A percentile compares a stretch with the other conserved stretches of the same genome.
Conservation (phyloP, 495 filamentous ascomycete genomes). For the Penicillium tannophilum region DNA sequence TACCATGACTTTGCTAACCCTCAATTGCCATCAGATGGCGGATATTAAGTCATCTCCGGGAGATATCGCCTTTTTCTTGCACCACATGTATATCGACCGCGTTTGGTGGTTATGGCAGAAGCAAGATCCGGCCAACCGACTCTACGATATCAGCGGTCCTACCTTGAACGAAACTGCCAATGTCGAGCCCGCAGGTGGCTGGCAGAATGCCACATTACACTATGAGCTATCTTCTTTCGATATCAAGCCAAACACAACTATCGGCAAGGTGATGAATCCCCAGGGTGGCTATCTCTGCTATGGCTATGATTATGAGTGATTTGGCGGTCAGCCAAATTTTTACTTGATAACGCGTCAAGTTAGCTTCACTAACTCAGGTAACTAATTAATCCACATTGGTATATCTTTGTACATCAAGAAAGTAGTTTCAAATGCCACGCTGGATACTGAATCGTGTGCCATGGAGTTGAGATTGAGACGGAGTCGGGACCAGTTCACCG, state of each 20-base stretch:
- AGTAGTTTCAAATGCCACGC: too few relatives aligned
- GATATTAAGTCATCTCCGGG: slow-evolving; percentile 22
- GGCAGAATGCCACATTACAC: slow-evolving; percentile 19
- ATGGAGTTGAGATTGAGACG: too few relatives aligned
- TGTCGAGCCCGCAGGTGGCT: slow-evolving; percentile 21
- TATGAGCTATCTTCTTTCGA: slow-evolving; percentile 20
- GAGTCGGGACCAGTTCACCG: too few relatives aligned
- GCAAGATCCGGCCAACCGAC: slow-evolving; percentile 28
- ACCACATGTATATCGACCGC: slow-evolving; percentile 53
- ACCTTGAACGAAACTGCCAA: slow-evolving; percentile 17
- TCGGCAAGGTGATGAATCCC: slow-evolving; percentile 40
- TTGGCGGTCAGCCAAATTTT: too few relatives aligned
- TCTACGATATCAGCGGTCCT: slow-evolving; percentile 24
- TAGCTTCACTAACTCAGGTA: too few relatives aligned
- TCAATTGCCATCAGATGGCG: not conserved
- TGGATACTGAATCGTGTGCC: too few relatives aligned
- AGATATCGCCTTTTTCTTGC: slow-evolving; percentile 57
- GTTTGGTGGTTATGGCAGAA: slow-evolving; percentile 60
- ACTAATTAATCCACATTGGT: too few relatives aligned
- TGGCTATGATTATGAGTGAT: slow-evolving; percentile 23
- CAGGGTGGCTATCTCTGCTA: slow-evolving; percentile 39
- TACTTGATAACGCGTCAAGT: too few relatives aligned
- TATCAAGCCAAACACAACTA: slow-evolving; percentile 20
- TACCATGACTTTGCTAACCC: too few relatives aligned
- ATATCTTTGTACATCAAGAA: too few relatives aligned